Conservation (phyloP, 225 moss, liverwort and hornwort species). For the Climacium dendroides region DNA sequence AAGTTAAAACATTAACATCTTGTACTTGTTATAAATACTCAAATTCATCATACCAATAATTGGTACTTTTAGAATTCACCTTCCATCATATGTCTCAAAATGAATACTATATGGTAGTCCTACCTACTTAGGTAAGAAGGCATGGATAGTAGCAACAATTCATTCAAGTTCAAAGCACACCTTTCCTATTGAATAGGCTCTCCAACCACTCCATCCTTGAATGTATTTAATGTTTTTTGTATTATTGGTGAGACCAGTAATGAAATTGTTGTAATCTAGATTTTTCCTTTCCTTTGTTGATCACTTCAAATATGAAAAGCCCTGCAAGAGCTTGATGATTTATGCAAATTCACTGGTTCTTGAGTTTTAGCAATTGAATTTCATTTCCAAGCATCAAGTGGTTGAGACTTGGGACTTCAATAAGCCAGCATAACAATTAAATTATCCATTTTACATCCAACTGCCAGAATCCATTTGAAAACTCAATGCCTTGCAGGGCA, state of each 20-base stretch:
- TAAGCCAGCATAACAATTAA: neutral
- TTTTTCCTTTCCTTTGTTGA: neutral
- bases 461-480: neutral
- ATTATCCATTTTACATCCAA: neutral
- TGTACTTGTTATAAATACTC: neutral
- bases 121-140: no score
- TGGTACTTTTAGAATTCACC: neutral
- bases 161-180: neutral
- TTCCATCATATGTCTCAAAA: neutral
- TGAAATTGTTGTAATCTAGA: neutral
- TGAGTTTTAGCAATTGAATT: neutral
- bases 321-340: neutral
- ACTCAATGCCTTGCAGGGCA: neutral
- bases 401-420: neutral
- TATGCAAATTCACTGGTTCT: no score
- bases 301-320: neutral
- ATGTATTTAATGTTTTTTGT: neutral
- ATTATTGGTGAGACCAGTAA: neutral
- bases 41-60: neutral
- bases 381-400: neutral
- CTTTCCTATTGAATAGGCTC: neutral
- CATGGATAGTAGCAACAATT: neutral
- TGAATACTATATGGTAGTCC: neutral
- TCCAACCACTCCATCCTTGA: neutral
- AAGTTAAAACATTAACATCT: neutral